phyloP scores from a whole-genome alignment of 2,329 filamentous ascomycete species.

The Cercospora sp. region DNA sequence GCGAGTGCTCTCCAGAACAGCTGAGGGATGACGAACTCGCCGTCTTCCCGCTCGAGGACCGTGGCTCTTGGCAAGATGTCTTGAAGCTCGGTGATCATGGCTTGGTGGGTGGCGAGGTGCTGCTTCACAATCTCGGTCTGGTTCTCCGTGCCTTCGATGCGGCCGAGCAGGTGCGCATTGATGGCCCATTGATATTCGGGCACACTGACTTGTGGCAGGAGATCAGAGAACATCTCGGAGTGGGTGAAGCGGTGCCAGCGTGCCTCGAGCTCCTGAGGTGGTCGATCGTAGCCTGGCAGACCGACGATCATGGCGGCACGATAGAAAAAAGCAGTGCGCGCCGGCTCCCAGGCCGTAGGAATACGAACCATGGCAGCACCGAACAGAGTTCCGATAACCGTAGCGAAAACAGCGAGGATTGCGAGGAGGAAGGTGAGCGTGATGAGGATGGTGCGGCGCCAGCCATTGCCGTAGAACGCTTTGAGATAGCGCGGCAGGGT shows the following conservation, averaged over 20 bases:
- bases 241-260: conserved; percentile 7
- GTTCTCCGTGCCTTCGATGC: conserved; percentile 12
- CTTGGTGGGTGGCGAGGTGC: conserved; percentile 3
- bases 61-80: conserved; percentile 12
- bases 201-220: conserved; percentile 12
- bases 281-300: conserved; percentile 9
- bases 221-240: conserved; percentile 9
- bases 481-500: conserved; percentile 16
- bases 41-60: conserved; percentile 40
- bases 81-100: conserved; percentile 14
- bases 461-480: conserved; percentile 11
- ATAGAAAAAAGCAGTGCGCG: not conserved
- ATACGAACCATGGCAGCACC: not conserved
- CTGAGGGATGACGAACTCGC: conserved; percentile 56
- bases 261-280: not conserved
- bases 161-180: conserved; percentile 16
- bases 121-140: not conserved
- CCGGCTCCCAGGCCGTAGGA: not conserved
- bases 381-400: not conserved
- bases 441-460: not conserved
- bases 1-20: conserved; percentile 67
- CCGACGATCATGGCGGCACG: not conserved
- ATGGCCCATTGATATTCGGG: conserved; percentile 12
- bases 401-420: not conserved
- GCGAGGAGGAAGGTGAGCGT: not conserved